Evolutionary conservation across 2,329 filamentous ascomycete species (phyloP).

Genomic region (Trichoderma hamatum): DNA sequence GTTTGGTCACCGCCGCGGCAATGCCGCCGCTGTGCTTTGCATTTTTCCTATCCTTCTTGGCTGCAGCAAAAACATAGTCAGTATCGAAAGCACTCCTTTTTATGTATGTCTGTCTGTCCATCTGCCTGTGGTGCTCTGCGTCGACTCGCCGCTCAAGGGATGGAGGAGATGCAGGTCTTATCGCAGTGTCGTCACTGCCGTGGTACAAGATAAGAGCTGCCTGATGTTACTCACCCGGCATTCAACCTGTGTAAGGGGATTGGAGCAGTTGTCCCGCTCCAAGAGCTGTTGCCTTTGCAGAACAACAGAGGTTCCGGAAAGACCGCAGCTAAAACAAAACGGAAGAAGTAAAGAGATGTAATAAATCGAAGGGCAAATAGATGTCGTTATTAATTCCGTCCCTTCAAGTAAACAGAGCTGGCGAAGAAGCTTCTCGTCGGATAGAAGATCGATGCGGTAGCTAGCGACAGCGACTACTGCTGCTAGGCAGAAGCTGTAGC

Average conservation of each 20-base stretch:
- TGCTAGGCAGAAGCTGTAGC: not conserved
- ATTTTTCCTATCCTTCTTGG: constrained; percentile 57
- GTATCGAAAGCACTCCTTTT: not conserved
- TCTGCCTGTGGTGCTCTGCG: constrained; percentile 4
- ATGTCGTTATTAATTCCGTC: not conserved
- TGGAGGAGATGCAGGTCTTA: constrained; percentile 17
- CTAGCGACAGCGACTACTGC: not conserved
- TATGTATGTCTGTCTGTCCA: not conserved
- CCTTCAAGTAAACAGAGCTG: not conserved
- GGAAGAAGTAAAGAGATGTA: not conserved
- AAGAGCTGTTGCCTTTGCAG: constrained; percentile 20
- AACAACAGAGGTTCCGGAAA: constrained; percentile 22
- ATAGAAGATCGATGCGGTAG: not conserved
- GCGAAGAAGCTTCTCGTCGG: constrained; percentile 16
- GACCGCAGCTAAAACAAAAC: not conserved
- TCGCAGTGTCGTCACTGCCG: constrained; percentile 18
- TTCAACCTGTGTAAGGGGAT: constrained; percentile 27
- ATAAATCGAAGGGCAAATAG: not conserved
- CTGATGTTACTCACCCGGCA: constrained; percentile 26
- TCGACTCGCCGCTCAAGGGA: constrained; percentile 1
- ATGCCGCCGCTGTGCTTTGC: constrained; percentile 57
- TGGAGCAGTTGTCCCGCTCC: constrained; percentile 29
- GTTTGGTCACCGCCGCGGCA: constrained; percentile 56
- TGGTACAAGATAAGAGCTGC: constrained; percentile 22
- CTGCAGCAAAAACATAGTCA: constrained; percentile 18